Percentiles rank a stretch among this genome's conserved stretches.
Conservation (phyloP, 2,329 filamentous ascomycete species). For the Magnaporthiopsis incrustans region DNA sequence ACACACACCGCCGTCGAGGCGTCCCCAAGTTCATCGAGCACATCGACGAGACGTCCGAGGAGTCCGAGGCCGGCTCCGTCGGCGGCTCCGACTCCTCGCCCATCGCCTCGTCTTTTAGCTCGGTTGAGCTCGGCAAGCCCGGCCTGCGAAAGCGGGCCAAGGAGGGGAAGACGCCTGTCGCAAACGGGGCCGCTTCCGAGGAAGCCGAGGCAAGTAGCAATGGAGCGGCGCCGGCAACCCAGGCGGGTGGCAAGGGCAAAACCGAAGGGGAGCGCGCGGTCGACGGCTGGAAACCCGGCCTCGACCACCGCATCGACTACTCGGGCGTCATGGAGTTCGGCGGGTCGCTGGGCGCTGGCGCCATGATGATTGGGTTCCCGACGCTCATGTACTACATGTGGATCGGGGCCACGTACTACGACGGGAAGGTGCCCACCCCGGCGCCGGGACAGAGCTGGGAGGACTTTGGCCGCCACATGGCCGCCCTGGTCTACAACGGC, state of each 20-base stretch:
- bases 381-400: conserved; percentile 98
- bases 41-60: conserved; percentile 39
- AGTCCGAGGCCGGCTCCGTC: conserved; percentile 30
- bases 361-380: conserved; percentile 93
- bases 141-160: conserved; percentile 11
- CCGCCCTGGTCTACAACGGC: conserved; percentile 66
- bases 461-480: conserved; percentile 67
- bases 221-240: neutral
- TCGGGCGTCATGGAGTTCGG: conserved; percentile 74
- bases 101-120: conserved; percentile 16
- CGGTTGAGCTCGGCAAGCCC: conserved; percentile 20
- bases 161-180: neutral
- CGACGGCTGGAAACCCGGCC: conserved; percentile 52
- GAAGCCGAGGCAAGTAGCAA: conserved; percentile 20
- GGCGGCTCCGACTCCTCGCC: conserved; percentile 14
- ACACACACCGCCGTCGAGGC: conserved; percentile 33
- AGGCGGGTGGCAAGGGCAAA: conserved; percentile 10
- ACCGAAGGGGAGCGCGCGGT: conserved; percentile 24
- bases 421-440: conserved; percentile 69
- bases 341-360: conserved; percentile 67
- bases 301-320: conserved; percentile 55
- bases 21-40: conserved; percentile 42
- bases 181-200: too few relatives aligned
- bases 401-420: conserved; percentile 89
- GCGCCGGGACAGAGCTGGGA: conserved; percentile 54